These are phyloP conservation scores for Podospora anserina DNA, from an alignment of 495 filamentous ascomycete species.

Conservation along the genomic window DNA sequence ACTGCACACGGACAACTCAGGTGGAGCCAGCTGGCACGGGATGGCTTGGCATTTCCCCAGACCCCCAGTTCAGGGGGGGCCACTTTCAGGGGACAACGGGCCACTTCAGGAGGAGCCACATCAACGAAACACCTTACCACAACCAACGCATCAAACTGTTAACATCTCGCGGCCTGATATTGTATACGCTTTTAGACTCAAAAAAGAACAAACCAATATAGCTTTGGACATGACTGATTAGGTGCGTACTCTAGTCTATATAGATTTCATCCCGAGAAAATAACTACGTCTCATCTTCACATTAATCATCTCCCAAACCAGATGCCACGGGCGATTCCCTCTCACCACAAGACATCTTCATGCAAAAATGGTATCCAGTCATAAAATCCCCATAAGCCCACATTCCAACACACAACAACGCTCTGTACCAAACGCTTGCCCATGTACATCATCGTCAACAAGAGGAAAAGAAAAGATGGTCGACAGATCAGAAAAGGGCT, in stretches of 20 bases:
- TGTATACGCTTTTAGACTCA: background rate
- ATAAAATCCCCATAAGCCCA: background rate
- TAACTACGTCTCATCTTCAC: background rate
- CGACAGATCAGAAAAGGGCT: constrained; percentile 30
- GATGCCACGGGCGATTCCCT: background rate
- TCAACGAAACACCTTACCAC: background rate
- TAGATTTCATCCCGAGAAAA: background rate
- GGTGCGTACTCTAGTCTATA: background rate
- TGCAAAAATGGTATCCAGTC: background rate
- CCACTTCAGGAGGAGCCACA: background rate
- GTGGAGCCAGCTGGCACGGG: constrained; percentile 23
- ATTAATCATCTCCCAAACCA: background rate
- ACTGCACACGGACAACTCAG: constrained; percentile 7
- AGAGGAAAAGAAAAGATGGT: background rate
- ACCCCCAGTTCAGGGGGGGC: background rate
- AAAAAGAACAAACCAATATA: background rate
- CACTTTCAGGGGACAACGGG: no score
- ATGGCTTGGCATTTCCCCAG: constrained; percentile 8
- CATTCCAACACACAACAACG: background rate
- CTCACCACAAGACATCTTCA: background rate
- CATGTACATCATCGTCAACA: background rate
- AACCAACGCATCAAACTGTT: background rate
- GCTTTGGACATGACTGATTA: background rate
- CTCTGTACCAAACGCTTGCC: background rate
- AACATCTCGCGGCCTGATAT: background rate